Evolutionary conservation across 176 grass and related monocot genomes (phyloP).

Genomic region (Paspalum notatum): DNA sequence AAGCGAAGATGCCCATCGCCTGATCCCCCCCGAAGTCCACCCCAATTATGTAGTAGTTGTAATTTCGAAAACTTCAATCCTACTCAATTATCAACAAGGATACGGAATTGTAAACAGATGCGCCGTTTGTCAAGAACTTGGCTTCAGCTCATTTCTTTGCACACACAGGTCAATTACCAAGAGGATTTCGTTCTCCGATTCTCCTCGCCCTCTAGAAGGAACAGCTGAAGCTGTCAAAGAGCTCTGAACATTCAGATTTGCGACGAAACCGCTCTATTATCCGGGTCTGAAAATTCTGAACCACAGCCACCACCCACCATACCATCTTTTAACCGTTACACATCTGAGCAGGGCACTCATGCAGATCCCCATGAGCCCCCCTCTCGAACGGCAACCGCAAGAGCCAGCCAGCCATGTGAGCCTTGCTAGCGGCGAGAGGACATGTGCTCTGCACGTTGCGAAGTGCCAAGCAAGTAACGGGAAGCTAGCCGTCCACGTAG

Average conservation of each 20-base stretch:
- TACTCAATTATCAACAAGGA: conserved; percentile 15
- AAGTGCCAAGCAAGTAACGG: conserved; percentile 46
- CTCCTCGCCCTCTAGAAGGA: conserved; percentile 1
- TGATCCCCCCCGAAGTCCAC: conserved; percentile 23
- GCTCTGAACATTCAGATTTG: background rate
- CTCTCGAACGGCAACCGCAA: too few relatives aligned
- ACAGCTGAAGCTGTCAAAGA: background rate
- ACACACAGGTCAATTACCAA: background rate
- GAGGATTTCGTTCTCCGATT: background rate
- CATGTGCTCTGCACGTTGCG: conserved; percentile 53
- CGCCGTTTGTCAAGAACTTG: conserved; percentile 25
- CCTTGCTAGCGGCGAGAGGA: background rate
- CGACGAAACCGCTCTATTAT: background rate
- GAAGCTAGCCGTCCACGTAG: conserved; percentile 8
- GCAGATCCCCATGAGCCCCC: conserved; percentile 14
- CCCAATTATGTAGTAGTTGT: background rate
- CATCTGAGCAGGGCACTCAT: conserved; percentile 15
- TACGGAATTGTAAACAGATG: background rate
- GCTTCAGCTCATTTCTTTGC: background rate
- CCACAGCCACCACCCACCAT: too few relatives aligned
- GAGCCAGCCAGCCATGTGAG: background rate
- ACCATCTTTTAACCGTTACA: conserved; percentile 5
- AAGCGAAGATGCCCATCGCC: background rate
- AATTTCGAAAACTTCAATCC: conserved; percentile 14
- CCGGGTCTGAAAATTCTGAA: background rate